phyloP scores from a whole-genome alignment of 768 basidiomycete species.

The Filobasidium floriforme region DNA sequence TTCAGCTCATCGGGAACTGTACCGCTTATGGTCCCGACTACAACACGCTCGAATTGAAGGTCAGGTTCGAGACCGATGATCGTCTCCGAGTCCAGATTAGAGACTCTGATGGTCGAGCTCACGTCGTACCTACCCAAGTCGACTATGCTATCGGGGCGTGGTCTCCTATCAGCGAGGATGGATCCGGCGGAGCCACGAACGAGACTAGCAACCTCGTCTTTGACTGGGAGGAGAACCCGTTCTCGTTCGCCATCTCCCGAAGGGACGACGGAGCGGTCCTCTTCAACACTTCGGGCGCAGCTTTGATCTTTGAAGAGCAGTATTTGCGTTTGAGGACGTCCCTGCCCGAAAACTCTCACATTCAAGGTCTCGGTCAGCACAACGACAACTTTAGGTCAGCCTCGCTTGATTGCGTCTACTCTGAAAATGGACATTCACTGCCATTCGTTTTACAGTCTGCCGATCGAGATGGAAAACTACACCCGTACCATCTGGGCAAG shows the following conservation, averaged over 20 bases:
- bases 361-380: constrained; percentile 67
- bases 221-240: constrained; percentile 58
- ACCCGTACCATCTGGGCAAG: constrained; percentile 27
- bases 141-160: not conserved
- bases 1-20: constrained; percentile 4
- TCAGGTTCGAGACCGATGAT: constrained; percentile 3
- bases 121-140: constrained; percentile 17
- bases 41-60: not conserved
- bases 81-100: constrained; percentile 13
- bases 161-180: not conserved
- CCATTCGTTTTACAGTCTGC: not conserved
- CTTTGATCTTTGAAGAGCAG: constrained; percentile 69
- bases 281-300: constrained; percentile 61
- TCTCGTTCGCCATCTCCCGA: constrained; percentile 73
- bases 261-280: constrained; percentile 54
- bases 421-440: not conserved
- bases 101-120: constrained; percentile 10
- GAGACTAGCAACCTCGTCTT: constrained; percentile 58
- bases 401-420: not conserved
- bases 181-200: constrained; percentile 4
- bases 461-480: constrained; percentile 2
- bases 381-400: constrained; percentile 20
- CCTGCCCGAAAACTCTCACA: constrained; percentile 57
- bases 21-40: constrained; percentile 3
- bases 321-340: constrained; percentile 64